phyloP scores from a whole-genome alignment of 371 early-diverging fungal species.

The Apophysomyces ossiformis region DNA sequence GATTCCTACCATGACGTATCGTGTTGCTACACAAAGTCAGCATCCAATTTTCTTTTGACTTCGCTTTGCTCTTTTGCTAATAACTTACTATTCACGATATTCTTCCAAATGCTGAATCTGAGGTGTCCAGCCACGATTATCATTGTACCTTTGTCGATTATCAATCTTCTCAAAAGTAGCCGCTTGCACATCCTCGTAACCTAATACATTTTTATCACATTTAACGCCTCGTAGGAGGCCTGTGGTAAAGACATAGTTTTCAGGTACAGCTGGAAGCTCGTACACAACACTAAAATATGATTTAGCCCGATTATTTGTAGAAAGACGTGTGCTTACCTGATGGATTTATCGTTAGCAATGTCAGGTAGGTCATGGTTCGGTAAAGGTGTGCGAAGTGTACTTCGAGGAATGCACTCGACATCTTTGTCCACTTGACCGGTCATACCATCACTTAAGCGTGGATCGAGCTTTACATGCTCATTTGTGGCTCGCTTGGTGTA shows the following conservation, averaged over 20 bases:
- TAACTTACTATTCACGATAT: conserved; percentile 45
- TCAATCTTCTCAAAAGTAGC: conserved; percentile 57
- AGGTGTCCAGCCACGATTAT: conserved; percentile 45
- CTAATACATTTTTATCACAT: conserved; percentile 42
- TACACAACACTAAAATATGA: conserved; percentile 52
- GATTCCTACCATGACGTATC: conserved; percentile 15
- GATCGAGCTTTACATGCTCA: conserved; percentile 57
- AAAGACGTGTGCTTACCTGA: conserved; percentile 36
- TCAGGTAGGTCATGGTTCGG: conserved; percentile 60
- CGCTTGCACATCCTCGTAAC: conserved; percentile 57
- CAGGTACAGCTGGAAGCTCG: conserved; percentile 47
- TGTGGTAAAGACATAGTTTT: conserved; percentile 48
- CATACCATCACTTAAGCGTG: conserved; percentile 60
- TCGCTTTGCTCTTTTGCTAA: background rate
- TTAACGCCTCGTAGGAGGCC: conserved; percentile 60
- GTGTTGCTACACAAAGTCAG: conserved; percentile 23
- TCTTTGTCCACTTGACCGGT: conserved; percentile 71
- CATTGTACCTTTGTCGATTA: conserved; percentile 26
- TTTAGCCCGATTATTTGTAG: background rate
- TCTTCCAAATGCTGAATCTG: conserved; percentile 54
- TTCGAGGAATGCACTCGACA: conserved; percentile 72
- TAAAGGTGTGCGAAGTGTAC: conserved; percentile 73
- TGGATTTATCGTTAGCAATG: conserved; percentile 62
- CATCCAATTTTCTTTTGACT: background rate
- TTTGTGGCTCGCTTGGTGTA: conserved; percentile 62